A percentile compares a stretch with the other conserved stretches of the same genome.
Conservation (phyloP, 2,329 filamentous ascomycete genomes). For the Alternaria sp. region DNA sequence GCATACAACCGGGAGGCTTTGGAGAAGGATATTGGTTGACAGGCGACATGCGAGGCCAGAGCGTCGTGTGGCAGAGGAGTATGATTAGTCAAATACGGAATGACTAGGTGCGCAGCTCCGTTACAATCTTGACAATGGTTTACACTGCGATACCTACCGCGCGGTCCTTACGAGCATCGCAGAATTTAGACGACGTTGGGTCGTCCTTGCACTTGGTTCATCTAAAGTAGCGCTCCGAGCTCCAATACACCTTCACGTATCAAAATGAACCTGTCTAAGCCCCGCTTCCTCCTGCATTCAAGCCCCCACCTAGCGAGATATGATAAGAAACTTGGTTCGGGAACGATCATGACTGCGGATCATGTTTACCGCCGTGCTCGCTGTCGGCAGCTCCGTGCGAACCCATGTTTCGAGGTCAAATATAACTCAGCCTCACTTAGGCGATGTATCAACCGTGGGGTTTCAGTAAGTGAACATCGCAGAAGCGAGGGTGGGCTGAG, state of each 20-base stretch:
- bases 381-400: slow-evolving; percentile 7
- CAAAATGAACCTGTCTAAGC: slow-evolving; percentile 16
- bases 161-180: slow-evolving; percentile 13
- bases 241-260: slow-evolving; percentile 18
- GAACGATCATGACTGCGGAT: slow-evolving; percentile 5
- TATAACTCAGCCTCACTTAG: slow-evolving; percentile 13
- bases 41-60: slow-evolving; percentile 20
- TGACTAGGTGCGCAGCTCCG: slow-evolving; percentile 30
- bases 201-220: slow-evolving; percentile 30
- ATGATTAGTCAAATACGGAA: slow-evolving; percentile 19
- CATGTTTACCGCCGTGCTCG: slow-evolving; percentile 15
- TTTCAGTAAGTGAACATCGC: slow-evolving; percentile 13
- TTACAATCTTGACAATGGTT: not conserved
- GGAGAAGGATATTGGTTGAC: slow-evolving; percentile 21
- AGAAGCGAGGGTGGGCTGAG: slow-evolving; percentile 24
- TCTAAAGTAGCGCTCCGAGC: slow-evolving; percentile 37
- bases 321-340: slow-evolving; percentile 4
- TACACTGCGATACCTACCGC: slow-evolving; percentile 3
- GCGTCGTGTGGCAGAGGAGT: not conserved
- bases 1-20: slow-evolving; percentile 22
- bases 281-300: slow-evolving; percentile 20
- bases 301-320: slow-evolving; percentile 19
- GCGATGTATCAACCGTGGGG: slow-evolving; percentile 8
- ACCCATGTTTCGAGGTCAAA: slow-evolving; percentile 21
- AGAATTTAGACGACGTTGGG: slow-evolving; percentile 21